A percentile compares a stretch with the other conserved stretches of the same genome.
Conservation (phyloP, 2,329 filamentous ascomycete species). For the Phyllachora maydis region DNA sequence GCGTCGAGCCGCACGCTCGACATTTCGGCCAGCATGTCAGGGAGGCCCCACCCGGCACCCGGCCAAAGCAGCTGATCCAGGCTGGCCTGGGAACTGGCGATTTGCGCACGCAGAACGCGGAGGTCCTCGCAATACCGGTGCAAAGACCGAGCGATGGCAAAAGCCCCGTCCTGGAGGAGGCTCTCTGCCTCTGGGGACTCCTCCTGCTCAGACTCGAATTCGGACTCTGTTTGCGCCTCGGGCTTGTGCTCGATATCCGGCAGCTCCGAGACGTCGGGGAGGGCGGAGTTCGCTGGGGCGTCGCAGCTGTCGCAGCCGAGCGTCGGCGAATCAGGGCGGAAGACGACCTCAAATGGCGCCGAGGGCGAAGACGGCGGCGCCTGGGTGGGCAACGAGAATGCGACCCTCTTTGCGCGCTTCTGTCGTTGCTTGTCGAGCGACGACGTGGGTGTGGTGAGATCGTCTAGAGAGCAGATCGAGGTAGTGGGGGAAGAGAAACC, state of each 20-base stretch:
- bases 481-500: conserved; percentile 27
- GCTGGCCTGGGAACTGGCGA: conserved; percentile 22
- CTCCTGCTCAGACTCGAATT: conserved; percentile 4
- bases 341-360: conserved; percentile 13
- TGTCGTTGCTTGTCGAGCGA: conserved; percentile 7
- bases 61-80: too few species aligned
- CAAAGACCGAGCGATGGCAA: conserved; percentile 20
- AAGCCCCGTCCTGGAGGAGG: conserved; percentile 9
- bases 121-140: conserved; percentile 28
- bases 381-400: conserved; percentile 17
- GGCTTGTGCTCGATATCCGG: conserved; percentile 7
- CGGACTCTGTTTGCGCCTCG: conserved; percentile 5
- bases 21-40: conserved; percentile 5
- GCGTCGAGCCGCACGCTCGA: conserved; percentile 7
- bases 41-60: too few species aligned
- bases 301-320: conserved; percentile 29
- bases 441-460: too few species aligned
- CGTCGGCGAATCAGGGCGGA: conserved; percentile 34
- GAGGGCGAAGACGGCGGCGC: too few species aligned
- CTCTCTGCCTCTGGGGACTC: conserved; percentile 4
- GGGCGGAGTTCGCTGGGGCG: conserved; percentile 7
- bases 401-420: conserved; percentile 18
- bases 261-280: conserved; percentile 9
- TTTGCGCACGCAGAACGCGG: conserved; percentile 22
- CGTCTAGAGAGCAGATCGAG: conserved; percentile 18